A percentile compares a stretch with the other conserved stretches of the same genome.
Evolutionary conservation across 2,329 filamentous ascomycete genomes (phyloP).

Genomic region (Myriosclerotinia scirpicola): DNA sequence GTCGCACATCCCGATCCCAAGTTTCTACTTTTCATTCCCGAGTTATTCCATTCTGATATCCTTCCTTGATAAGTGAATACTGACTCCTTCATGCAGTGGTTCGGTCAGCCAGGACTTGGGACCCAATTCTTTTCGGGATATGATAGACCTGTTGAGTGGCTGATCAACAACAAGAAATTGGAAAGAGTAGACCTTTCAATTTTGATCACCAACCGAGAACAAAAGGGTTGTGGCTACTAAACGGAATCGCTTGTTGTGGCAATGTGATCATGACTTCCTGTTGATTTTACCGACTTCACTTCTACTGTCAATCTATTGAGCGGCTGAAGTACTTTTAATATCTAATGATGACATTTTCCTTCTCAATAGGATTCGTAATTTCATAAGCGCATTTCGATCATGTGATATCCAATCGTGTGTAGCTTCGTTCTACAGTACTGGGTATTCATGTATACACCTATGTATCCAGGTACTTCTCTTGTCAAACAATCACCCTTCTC

Average conservation of each 20-base stretch:
- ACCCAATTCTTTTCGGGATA: slow-evolving; percentile 7
- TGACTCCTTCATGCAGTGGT: slow-evolving; percentile 6
- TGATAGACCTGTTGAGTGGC: neutral
- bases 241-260: too few species aligned
- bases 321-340: neutral
- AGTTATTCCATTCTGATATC: neutral
- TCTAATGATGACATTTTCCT: neutral
- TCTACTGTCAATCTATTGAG: neutral
- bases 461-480: neutral
- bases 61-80: neutral
- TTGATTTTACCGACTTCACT: neutral
- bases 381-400: neutral
- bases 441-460: neutral
- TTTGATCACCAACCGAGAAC: slow-evolving; percentile 10
- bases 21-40: too few species aligned
- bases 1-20: too few species aligned
- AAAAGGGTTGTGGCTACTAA: slow-evolving; percentile 15
- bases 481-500: neutral
- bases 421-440: neutral
- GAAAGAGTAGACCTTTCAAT: slow-evolving; percentile 14
- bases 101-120: slow-evolving; percentile 20
- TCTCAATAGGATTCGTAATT: accelerated
- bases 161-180: neutral
- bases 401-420: neutral
- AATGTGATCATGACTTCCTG: neutral